Base-by-base conservation (phyloP, 73 alveolate species). In the Paramecium pentaurelia region DNA sequence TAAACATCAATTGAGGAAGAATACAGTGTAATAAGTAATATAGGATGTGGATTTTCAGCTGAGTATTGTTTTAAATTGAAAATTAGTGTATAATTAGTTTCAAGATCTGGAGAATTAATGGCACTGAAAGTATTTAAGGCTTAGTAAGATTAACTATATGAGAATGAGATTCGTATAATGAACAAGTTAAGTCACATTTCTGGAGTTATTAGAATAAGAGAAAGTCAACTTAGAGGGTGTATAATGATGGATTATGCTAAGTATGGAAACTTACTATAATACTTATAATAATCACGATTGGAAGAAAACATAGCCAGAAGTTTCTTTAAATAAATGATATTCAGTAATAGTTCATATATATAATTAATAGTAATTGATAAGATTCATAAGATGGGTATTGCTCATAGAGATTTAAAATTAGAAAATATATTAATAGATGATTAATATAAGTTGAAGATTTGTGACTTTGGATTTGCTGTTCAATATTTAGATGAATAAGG, bases 361-460 rank as follows among this genome's bases (percentile, higher is more conserved):
- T 64, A 16, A 28, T 28, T 64, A 16, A 60, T 73, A 12, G 99
- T 96, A 49, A 38, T 96, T 59, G 92, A 95, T 45, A 95, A 95
- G 77, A 71, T 97, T 20, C 99, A 97, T 75, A 92, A 92, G 42
- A 88, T 88, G 68, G 96, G 96, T 22, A 80, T 96, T 49, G 95
- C 95, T 37, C 98, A 97, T 92, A 70, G 99, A 88, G 99, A 97
- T 88, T 60, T 97, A 37, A 97, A 97, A 87, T 98, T 97, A 20
- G 99, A 97, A 93, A 97, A 97, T 86, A 86, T 95, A 30, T 45
- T 95, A 44, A 71, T 95, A 32, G 92, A 88, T 47, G 92, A 89
- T 14, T 38, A 71, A 40, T 89, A 58, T 70, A 44, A 89, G 34
- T 71, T 89, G 22, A 30, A 28, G 85, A 84, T 89, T 44, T 77